Evolutionary conservation across 176 grass and related monocot species (phyloP).

Genomic region (Carex myosuroides): DNA sequence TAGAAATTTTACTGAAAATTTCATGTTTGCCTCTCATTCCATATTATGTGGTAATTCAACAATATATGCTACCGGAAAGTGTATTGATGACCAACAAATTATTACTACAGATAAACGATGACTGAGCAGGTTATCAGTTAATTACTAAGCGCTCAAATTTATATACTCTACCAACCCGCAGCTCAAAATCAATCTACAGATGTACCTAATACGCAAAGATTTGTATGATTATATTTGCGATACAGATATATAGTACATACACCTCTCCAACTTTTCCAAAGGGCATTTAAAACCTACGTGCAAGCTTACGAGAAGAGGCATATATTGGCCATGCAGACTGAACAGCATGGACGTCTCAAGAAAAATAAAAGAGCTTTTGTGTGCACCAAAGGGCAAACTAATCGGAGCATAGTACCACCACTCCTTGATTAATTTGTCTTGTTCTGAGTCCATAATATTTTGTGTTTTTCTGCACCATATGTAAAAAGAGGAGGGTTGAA

Average conservation of each 20-base stretch:
- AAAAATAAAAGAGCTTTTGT: background rate
- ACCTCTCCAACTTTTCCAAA: conserved; percentile 10
- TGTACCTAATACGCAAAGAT: background rate
- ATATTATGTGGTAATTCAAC: background rate
- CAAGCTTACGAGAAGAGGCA: conserved; percentile 1
- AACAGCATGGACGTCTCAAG: background rate
- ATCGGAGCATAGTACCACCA: background rate
- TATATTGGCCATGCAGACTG: background rate
- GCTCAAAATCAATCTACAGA: background rate
- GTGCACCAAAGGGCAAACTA: conserved; percentile 8
- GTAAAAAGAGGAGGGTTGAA: no score
- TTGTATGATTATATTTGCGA: background rate
- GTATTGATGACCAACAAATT: no score
- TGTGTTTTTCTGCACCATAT: conserved; percentile 8
- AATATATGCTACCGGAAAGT: background rate
- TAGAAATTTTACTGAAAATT: background rate
- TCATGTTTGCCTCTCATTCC: background rate
- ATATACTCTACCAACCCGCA: background rate
- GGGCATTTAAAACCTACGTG: background rate
- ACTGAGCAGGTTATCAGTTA: background rate
- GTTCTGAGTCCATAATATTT: background rate
- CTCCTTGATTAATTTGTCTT: conserved; percentile 7
- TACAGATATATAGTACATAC: background rate
- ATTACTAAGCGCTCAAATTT: background rate
- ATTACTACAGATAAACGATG: background rate